Evolutionary conservation across 2,329 filamentous ascomycete genomes (phyloP).

Genomic region (Exophiala dermatitidis): DNA sequence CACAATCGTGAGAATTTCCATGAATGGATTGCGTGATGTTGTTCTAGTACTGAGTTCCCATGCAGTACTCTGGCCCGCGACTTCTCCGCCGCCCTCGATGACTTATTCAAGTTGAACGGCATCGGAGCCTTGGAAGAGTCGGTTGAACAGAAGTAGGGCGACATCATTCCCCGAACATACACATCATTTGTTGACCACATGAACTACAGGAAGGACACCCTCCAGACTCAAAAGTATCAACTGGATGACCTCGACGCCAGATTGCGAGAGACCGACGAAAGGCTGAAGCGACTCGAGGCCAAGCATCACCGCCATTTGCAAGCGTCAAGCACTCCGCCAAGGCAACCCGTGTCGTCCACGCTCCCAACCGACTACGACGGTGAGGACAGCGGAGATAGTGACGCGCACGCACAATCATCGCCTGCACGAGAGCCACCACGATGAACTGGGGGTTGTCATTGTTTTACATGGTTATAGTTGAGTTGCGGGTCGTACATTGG

Average conservation of each 20-base stretch:
- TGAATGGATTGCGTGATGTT: neutral
- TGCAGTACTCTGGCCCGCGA: conserved; percentile 75
- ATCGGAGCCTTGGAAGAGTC: conserved; percentile 66
- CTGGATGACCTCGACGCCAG: conserved; percentile 78
- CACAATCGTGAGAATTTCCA: conserved; percentile 65
- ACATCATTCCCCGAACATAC: neutral
- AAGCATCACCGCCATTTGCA: conserved; percentile 19
- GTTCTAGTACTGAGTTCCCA: neutral
- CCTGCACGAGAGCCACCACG: conserved; percentile 2
- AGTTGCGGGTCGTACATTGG: too few species aligned
- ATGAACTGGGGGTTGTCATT: neutral
- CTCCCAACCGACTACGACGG: conserved; percentile 1
- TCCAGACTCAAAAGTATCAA: conserved; percentile 67
- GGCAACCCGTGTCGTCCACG: conserved; percentile 8
- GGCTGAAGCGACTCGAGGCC: conserved; percentile 46
- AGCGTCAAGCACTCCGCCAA: conserved; percentile 3
- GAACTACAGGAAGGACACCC: conserved; percentile 63
- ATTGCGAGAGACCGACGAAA: conserved; percentile 77
- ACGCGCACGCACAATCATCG: conserved; percentile 10
- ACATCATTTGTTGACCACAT: neutral
- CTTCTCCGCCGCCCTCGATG: conserved; percentile 79
- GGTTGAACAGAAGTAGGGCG: conserved; percentile 66
- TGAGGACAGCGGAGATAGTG: conserved; percentile 21
- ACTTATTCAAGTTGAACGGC: conserved; percentile 81
- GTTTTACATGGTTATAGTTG: neutral